phyloP scores from a whole-genome alignment of 441 rosid species.

The Euphorbia corollata region DNA sequence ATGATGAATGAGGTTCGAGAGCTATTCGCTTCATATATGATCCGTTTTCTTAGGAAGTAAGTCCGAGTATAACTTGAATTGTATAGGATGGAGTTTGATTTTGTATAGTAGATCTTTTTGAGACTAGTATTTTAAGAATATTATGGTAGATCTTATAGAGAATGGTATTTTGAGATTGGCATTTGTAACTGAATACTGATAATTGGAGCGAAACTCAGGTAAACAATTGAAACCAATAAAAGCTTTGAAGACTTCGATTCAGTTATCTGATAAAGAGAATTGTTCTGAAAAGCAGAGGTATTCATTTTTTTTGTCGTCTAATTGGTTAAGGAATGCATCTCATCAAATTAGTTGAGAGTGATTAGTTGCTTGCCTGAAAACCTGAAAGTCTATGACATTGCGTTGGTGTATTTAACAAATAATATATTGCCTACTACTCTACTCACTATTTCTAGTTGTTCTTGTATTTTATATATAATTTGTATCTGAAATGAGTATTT shows the following conservation, averaged over 20 bases:
- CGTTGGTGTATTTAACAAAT: not conserved
- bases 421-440: not conserved
- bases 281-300: slow-evolving; percentile 88
- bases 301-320: slow-evolving; percentile 10
- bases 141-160: no score
- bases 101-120: no score
- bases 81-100: no score
- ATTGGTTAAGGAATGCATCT: not conserved
- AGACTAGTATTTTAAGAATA: no score
- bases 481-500: not conserved
- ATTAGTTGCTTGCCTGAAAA: not conserved
- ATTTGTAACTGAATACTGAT: slow-evolving; percentile 22
- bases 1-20: no score
- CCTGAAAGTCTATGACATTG: not conserved
- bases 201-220: slow-evolving; percentile 30
- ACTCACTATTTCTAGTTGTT: not conserved
- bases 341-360: not conserved
- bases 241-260: slow-evolving; percentile 32
- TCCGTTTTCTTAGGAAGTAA: no score
- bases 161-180: not conserved
- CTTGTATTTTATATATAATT: not conserved
- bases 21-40: no score
- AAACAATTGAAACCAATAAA: slow-evolving; percentile 42
- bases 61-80: no score
- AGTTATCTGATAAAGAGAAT: slow-evolving; percentile 56